Base-by-base conservation (phyloP, 306 rosid species). In the Delonix regia region DNA sequence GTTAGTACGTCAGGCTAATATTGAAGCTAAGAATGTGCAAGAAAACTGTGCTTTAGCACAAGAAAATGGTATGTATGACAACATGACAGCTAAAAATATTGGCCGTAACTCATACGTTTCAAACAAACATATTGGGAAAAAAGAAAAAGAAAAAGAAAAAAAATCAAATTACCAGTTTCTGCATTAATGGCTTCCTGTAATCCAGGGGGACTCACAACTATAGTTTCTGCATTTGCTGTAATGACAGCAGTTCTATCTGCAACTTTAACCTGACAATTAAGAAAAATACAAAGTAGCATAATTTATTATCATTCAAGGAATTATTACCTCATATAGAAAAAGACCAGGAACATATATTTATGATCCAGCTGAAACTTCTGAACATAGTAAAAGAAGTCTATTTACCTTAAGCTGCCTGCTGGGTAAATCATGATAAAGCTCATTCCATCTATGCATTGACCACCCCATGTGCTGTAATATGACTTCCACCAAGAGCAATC, bases 191-290 rank as follows among this genome's bases (percentile, higher is more conserved):
- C 94, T 70, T 88, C 92, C 85, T 95, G 99, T 45, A 95, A 76
- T 78, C 98, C 91, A 78, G 82, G 84, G 49, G 97, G 97, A 56
- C 69, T 88, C 80, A 81, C 94, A 78, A 83, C 99, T 66, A 87
- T 85, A n/a, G 99, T 92, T 89, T 95, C 99, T 69, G 97, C 91
- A 71, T 95, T 93, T 63, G 90, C 76, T 45, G 98, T 92, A 55
- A 82, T 67, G 72, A 95, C 90, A 1, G 90, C 85, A 21, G 90
- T 94, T 86, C 97, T 83, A 57, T 95, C 94, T 3, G 74, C 85
- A 71, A 92, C 99, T 85, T 92, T 89, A 38, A 91, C 97, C 98
- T 95, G 84, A 74, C 59, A 83, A 52, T 71, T 28, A 30, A 78
- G 52, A 79, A 77, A 69, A 73, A 36, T 51, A 39, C 62, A 51